phyloP scores from a whole-genome alignment of 2,329 filamentous ascomycete genomes.

The Rhinocladiella similis region DNA sequence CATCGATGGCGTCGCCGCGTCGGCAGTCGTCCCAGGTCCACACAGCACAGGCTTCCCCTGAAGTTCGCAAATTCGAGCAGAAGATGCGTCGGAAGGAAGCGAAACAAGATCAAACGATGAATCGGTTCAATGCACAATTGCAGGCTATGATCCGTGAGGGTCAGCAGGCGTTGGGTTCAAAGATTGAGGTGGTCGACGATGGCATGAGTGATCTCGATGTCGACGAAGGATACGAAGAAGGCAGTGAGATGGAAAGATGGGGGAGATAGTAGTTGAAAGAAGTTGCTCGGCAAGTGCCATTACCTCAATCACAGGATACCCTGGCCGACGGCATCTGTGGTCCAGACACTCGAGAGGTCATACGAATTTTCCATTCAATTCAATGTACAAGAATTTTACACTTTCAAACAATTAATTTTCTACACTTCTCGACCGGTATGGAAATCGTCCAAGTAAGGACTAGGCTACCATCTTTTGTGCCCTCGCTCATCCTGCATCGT shows the following conservation, averaged over 20 bases:
- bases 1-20: slow-evolving; percentile 20
- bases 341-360: neutral
- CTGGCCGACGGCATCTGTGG: neutral
- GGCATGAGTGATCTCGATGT: slow-evolving; percentile 23
- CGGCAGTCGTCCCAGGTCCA: slow-evolving; percentile 10
- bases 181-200: slow-evolving; percentile 51
- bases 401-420: no score
- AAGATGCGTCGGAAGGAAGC: slow-evolving; percentile 71
- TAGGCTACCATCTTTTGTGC: no score
- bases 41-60: slow-evolving; percentile 36
- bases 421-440: no score
- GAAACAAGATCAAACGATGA: slow-evolving; percentile 76
- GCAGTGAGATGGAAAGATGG: neutral
- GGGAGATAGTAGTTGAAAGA: neutral
- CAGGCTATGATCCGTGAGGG: slow-evolving; percentile 88
- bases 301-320: no score
- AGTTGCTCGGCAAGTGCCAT: neutral
- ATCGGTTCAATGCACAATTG: slow-evolving; percentile 74
- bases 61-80: slow-evolving; percentile 74
- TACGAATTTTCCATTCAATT: neutral
- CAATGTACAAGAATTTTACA: no score
- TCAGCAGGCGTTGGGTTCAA: slow-evolving; percentile 78
- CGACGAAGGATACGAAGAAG: slow-evolving; percentile 22
- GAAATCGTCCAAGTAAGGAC: no score
- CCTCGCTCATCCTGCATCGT: no score